Conservation (phyloP, 345 rosid species). For the Punica granatum region DNA sequence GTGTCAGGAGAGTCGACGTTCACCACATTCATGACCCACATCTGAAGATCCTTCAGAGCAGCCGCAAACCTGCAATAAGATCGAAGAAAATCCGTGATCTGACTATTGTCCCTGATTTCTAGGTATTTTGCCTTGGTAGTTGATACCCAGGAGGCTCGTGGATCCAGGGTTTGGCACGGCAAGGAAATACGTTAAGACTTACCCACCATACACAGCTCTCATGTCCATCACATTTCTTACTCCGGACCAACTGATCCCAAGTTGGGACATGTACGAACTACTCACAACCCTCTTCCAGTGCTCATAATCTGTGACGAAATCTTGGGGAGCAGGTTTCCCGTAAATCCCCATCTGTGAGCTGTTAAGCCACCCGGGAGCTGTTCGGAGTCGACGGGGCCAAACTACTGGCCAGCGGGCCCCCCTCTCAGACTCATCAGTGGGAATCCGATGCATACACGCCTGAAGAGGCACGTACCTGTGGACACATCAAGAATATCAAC, state of each 20-base stretch:
- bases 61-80: conserved; percentile 62
- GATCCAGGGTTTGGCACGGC: background rate
- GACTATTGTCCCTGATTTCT: background rate
- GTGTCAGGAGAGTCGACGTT: conserved; percentile 79
- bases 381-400: conserved; percentile 66
- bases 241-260: conserved; percentile 77
- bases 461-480: conserved; percentile 82
- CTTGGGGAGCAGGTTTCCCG: conserved; percentile 80
- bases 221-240: conserved; percentile 91
- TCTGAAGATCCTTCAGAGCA: conserved; percentile 59
- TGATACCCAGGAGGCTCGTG: background rate
- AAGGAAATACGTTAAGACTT: background rate
- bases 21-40: conserved; percentile 86
- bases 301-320: conserved; percentile 59
- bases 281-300: conserved; percentile 77
- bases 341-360: conserved; percentile 89
- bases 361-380: conserved; percentile 75
- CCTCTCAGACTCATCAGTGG: conserved; percentile 37
- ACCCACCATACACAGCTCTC: conserved; percentile 97
- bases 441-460: conserved; percentile 72
- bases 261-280: conserved; percentile 54
- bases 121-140: background rate
- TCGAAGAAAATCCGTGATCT: background rate
- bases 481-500: background rate
- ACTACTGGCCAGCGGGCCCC: conserved; percentile 67